These are phyloP conservation scores for Xylaria polymorpha DNA, from an alignment of 2,329 filamentous ascomycete species.

Conservation along the genomic window DNA sequence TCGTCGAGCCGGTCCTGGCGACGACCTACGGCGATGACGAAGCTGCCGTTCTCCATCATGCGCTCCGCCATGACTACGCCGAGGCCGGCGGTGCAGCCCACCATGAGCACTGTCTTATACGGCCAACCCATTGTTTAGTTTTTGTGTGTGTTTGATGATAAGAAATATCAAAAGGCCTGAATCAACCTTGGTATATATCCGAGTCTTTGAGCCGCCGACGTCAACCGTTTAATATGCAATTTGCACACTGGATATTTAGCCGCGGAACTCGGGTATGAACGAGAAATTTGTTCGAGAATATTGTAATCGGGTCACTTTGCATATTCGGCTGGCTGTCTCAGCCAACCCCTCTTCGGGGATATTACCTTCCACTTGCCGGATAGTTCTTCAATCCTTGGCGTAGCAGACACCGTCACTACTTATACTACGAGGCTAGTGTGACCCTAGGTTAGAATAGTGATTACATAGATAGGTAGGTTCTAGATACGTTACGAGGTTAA, in stretches of 20 bases:
- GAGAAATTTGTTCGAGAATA: not conserved
- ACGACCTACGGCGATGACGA: constrained; percentile 68
- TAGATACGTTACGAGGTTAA: not conserved
- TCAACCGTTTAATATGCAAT: not conserved
- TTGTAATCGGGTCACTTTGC: not conserved
- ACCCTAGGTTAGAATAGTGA: not conserved
- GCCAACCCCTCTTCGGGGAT: constrained; percentile 4
- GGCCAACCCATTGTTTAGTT: constrained; percentile 42
- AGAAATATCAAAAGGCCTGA: not conserved
- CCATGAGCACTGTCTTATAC: constrained; percentile 48
- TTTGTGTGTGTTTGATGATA: not conserved
- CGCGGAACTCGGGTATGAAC: not conserved
- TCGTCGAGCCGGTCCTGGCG: constrained; percentile 63
- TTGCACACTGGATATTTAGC: constrained; percentile 19
- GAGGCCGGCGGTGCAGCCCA: constrained; percentile 49
- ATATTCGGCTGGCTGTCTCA: not conserved
- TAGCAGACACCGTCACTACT: not conserved
- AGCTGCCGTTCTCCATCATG: constrained; percentile 58
- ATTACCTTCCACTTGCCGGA: not conserved
- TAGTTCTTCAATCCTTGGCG: not conserved
- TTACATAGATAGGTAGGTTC: not conserved
- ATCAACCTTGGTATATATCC: not conserved
- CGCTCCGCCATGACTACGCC: constrained; percentile 48
- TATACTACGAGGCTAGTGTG: not conserved
- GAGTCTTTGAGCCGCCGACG: not conserved